Evolutionary conservation across 805 yeast species (phyloP).

Genomic region (Peterozyma xylosa): DNA sequence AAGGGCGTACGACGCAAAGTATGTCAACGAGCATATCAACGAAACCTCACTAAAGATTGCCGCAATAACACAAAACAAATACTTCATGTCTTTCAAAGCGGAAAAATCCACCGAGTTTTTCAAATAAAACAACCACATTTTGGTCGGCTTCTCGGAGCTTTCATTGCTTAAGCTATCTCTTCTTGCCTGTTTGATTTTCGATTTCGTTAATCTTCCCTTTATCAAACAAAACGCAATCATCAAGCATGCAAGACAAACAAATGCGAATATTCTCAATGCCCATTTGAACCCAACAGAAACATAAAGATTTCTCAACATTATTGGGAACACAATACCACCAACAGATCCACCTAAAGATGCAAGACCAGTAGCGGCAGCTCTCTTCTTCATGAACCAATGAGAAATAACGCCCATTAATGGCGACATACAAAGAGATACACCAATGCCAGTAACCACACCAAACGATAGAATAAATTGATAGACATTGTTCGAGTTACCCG

Average conservation of each 20-base stretch:
- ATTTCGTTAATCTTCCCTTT: constrained; percentile 22
- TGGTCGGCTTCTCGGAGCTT: not conserved
- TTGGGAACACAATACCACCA: constrained; percentile 51
- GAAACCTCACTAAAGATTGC: constrained; percentile 32
- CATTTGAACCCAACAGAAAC: constrained; percentile 46
- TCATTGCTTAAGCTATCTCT: constrained; percentile 8
- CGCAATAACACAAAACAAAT: constrained; percentile 28
- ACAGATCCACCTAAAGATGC: constrained; percentile 55
- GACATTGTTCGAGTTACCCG: constrained; percentile 33
- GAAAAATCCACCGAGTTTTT: constrained; percentile 16
- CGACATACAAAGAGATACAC: constrained; percentile 41
- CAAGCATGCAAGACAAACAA: constrained; percentile 33
- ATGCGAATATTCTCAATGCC: constrained; percentile 50
- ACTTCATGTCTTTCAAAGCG: constrained; percentile 30
- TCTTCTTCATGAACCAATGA: constrained; percentile 52
- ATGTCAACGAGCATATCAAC: constrained; percentile 31
- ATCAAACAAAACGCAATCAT: constrained; percentile 23
- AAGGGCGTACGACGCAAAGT: constrained; percentile 35
- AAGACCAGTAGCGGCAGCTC: constrained; percentile 56
- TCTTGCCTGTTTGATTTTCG: constrained; percentile 9
- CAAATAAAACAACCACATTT: not conserved
- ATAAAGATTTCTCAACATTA: constrained; percentile 43
- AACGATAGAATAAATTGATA: constrained; percentile 48
- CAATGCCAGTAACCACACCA: constrained; percentile 38
- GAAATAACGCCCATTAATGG: constrained; percentile 49